These are phyloP conservation scores for Hortaea sp. DNA, from an alignment of 2,329 filamentous ascomycete genomes.

Conservation along the genomic window DNA sequence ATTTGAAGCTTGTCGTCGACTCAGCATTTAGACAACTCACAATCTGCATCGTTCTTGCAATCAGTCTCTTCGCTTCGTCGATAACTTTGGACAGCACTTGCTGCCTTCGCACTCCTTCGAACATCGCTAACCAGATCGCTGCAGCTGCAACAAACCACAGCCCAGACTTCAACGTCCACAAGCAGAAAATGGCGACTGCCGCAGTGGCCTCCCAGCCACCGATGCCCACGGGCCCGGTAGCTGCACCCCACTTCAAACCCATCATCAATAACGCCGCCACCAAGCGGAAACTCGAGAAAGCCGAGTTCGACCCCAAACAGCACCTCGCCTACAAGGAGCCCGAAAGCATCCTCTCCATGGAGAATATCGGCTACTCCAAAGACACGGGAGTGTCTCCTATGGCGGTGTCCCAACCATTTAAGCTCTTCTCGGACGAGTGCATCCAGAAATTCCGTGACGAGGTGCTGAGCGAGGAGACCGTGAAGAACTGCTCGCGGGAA, in stretches of 20 bases:
- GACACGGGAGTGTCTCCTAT: conserved; percentile 50
- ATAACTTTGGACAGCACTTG: too few relatives aligned
- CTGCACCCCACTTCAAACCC: conserved; percentile 16
- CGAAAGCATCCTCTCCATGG: conserved; percentile 48
- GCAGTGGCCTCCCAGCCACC: conserved; percentile 22
- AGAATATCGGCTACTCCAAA: conserved; percentile 48
- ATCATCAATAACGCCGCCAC: conserved; percentile 21
- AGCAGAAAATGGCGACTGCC: conserved; percentile 15
- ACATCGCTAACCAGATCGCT: neutral
- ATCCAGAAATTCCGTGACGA: conserved; percentile 52
- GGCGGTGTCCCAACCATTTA: conserved; percentile 56
- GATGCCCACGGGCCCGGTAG: conserved; percentile 19
- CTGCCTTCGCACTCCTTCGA: too few relatives aligned
- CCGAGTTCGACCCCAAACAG: conserved; percentile 43
- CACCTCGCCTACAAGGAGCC: conserved; percentile 47
- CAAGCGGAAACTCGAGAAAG: conserved; percentile 9
- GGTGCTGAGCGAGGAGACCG: conserved; percentile 48
- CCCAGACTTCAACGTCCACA: neutral
- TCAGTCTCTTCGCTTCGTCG: too few relatives aligned
- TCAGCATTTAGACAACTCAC: too few relatives aligned
- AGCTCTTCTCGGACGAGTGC: conserved; percentile 52
- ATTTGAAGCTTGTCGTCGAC: too few relatives aligned
- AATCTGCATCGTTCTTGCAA: too few relatives aligned
- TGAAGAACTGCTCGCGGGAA: conserved; percentile 46
- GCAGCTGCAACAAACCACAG: neutral